A percentile compares a stretch with the other conserved stretches of the same genome.
phyloP scores from a whole-genome alignment of 805 yeast species.

The Starmerella gropengiesseri region DNA sequence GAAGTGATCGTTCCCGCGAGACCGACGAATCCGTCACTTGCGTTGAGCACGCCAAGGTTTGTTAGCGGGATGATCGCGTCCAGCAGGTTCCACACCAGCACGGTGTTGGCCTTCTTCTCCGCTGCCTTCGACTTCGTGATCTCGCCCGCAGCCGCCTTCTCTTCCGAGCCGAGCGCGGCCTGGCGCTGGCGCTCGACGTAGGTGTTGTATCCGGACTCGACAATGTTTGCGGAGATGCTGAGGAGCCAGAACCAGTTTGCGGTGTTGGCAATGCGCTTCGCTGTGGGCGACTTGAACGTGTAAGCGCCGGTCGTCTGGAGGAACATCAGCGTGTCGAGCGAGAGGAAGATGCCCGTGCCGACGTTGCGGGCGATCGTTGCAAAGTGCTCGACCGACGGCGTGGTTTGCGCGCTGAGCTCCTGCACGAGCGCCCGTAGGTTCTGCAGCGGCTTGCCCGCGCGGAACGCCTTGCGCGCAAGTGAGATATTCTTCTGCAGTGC shows the following conservation, averaged over 20 bases:
- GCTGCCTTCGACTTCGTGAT: slow-evolving; percentile 30
- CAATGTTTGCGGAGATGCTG: slow-evolving; percentile 53
- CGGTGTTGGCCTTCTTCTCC: slow-evolving; percentile 21
- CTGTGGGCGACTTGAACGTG: slow-evolving; percentile 29
- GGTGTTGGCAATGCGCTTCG: slow-evolving; percentile 14
- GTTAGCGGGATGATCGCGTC: slow-evolving; percentile 69
- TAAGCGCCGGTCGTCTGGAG: slow-evolving; percentile 25
- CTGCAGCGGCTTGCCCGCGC: slow-evolving; percentile 67
- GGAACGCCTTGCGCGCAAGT: slow-evolving; percentile 67
- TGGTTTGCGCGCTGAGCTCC: slow-evolving; percentile 57
- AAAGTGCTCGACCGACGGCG: slow-evolving; percentile 46
- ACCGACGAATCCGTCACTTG: slow-evolving; percentile 73
- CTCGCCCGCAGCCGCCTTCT: slow-evolving; percentile 34
- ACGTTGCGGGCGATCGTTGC: slow-evolving; percentile 31
- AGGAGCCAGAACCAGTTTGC: slow-evolving; percentile 54
- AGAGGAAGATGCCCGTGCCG: slow-evolving; percentile 30
- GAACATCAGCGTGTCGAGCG: slow-evolving; percentile 30
- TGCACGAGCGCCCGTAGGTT: slow-evolving; percentile 60
- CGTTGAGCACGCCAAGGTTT: slow-evolving; percentile 46
- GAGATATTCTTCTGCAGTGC: slow-evolving; percentile 53
- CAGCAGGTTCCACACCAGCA: slow-evolving; percentile 60
- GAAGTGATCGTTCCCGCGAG: slow-evolving; percentile 78
- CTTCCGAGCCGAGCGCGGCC: slow-evolving; percentile 19
- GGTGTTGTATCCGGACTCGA: slow-evolving; percentile 47
- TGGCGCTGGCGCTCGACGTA: slow-evolving; percentile 35